Evolutionary conservation across 768 basidiomycete genomes (phyloP), one percentile per base, ranked within the genome.

Genomic region (Suillus subluteus): DNA sequence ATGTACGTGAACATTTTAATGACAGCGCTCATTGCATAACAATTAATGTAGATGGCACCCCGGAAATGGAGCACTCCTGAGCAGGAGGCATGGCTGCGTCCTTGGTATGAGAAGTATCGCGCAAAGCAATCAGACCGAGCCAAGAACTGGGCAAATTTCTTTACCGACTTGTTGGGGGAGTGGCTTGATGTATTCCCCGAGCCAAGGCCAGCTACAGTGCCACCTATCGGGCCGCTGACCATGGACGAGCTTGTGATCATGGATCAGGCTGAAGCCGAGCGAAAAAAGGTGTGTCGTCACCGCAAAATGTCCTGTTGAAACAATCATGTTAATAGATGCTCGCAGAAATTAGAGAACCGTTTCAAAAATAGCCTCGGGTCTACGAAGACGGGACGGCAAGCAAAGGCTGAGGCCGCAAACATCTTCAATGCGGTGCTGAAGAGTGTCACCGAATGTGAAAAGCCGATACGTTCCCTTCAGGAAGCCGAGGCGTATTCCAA

Each of bases 21-120:
- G 50, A 50, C 48, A 52, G 48, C 13, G 1, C 50, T 52, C 50
- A 52, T 52, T 52, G 50, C 50, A 52, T 52, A 52, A 52, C 50
- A 52, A 52, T 52, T 52, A 52, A 52, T 52, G 23, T 52, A 52
- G 50, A 52, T 52, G 50, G 23, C 50, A 52, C 50, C 50, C 23
- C 11, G 0, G 6, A 52, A 52, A 52, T 52, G 50, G 50, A 52
- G 50, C 13, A 52, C 50, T 52, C 50, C 50, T 52, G 50, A 52
- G 3, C 50, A 52, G 26, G 50, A 52, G 23, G 26, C 6, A 26
- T 52, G 50, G 50, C 50, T 52, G 50, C 0, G 6, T 7, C 50
- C 50, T 52, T 52, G 50, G 50, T 52, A 26, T 52, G 50, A 52
- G 26, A 52, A 52, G 50, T 26, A 52, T 15, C 6, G 50, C 13